Evolutionary conservation across 73 alveolate genomes (phyloP).

Genomic region (Paramecium octaurelia): DNA sequence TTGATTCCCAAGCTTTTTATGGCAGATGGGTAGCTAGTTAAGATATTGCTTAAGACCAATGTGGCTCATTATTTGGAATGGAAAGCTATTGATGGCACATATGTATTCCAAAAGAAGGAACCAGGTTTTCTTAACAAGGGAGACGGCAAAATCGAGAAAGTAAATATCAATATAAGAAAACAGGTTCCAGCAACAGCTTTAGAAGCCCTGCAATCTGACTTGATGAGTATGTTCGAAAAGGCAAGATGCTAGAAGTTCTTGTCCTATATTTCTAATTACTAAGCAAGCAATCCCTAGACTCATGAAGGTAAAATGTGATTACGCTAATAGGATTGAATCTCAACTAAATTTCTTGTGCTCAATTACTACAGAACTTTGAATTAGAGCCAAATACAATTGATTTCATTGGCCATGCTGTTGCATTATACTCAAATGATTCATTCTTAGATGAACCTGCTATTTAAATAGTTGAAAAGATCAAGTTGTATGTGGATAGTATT

Average conservation of each 20-base stretch:
- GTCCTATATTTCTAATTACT: constrained; percentile 84
- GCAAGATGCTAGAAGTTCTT: constrained; percentile 96
- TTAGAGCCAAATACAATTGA: constrained; percentile 96
- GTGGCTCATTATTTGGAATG: constrained; percentile 87
- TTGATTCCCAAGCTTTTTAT: constrained; percentile 97
- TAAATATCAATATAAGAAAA: neutral
- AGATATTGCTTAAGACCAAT: constrained; percentile 89
- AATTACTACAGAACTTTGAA: constrained; percentile 72
- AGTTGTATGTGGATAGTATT: constrained; percentile 86
- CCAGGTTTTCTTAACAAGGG: constrained; percentile 66
- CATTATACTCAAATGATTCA: constrained; percentile 85
- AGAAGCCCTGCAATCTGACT: constrained; percentile 93
- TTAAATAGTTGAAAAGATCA: constrained; percentile 74
- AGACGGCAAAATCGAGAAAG: constrained; percentile 80
- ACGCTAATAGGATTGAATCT: constrained; percentile 39
- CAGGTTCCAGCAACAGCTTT: constrained; percentile 93
- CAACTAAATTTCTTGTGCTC: constrained; percentile 53
- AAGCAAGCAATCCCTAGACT: constrained; percentile 77
- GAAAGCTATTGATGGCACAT: constrained; percentile 72
- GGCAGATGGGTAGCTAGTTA: constrained; percentile 98
- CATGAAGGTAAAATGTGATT: constrained; percentile 50
- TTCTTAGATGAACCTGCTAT: constrained; percentile 81
- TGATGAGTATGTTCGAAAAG: constrained; percentile 99
- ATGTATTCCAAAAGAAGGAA: constrained; percentile 59
- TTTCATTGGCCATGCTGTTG: constrained; percentile 99